Evolutionary conservation across 177 flowering plant species (phyloP), one percentile per base, ranked within the genome.

Genomic region (Telopea speciosissima): DNA sequence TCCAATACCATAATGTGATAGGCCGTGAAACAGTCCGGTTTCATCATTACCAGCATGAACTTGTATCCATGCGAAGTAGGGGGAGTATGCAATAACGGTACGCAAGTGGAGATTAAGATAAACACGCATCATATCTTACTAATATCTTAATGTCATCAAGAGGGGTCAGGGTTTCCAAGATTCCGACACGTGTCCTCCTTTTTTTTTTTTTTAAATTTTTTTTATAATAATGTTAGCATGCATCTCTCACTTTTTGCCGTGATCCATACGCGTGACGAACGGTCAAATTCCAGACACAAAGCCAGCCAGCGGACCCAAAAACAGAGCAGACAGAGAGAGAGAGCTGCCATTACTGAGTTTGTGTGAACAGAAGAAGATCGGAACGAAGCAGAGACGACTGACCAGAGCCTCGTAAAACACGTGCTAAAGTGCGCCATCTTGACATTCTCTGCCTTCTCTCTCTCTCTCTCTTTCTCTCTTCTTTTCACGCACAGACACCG

Each of bases 401-500:
- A 31, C 5, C 40, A 36, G 40, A 78, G 62, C 82, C 74, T 76
- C 80, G 79, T 52, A 76, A 75, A 52, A 63, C 76, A 75, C 83
- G 80, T 83, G 77, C 82, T 83, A 79, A 79, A 74, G 72, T 81
- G 70, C 80, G 81, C 83, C 72, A 61, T 28, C 52, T 74, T 74
- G 69, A 67, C 74, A 71, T 70, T 61, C 70, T 64, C 19, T 65
- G n/a, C 33, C 68, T 70, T 28, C 8, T 28, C 31, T 28, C 31
- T 28, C n/a, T n/a, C n/a, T n/a, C n/a, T n/a, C n/a, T n/a, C n/a
- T n/a, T n/a, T n/a, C n/a, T n/a, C n/a, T n/a, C n/a, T n/a, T n/a
- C n/a, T n/a, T n/a, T n/a, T n/a, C 31, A 28, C 4, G 4, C 31
- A 28, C 31, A 28, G 31, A 28, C n/a, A n/a, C n/a, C n/a, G 31